These are phyloP conservation scores for Coemansia sp. DNA, from an alignment of 192 early-diverging fungal genomes.

Conservation along the genomic window DNA sequence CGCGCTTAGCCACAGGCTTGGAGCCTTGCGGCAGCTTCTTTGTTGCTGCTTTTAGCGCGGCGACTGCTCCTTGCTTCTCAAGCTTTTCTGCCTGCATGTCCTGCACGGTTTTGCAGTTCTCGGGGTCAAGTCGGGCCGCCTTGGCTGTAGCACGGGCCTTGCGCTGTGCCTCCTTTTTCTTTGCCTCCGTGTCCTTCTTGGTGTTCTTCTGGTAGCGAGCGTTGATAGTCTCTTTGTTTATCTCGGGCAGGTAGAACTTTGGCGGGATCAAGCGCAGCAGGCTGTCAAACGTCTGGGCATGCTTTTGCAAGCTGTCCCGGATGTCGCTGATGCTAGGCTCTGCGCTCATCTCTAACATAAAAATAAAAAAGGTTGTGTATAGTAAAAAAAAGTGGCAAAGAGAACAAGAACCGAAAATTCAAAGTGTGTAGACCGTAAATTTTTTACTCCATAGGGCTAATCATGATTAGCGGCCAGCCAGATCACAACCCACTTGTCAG, in stretches of 20 bases:
- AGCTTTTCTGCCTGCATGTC: constrained; percentile 65
- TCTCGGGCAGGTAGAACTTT: constrained; percentile 73
- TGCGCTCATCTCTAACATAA: not conserved
- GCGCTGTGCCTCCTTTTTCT: constrained; percentile 82
- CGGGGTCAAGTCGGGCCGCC: constrained; percentile 69
- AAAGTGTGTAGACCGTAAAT: not conserved
- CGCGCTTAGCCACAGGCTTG: not conserved
- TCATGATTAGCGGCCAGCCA: not conserved
- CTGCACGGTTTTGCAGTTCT: constrained; percentile 67
- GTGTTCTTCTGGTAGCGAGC: constrained; percentile 65
- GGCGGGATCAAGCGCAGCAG: constrained; percentile 81
- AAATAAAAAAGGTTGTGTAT: not conserved
- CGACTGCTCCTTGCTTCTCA: constrained; percentile 20
- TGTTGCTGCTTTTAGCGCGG: constrained; percentile 23
- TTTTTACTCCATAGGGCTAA: not conserved
- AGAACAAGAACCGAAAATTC: too few species aligned
- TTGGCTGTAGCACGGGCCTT: constrained; percentile 58
- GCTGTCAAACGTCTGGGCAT: constrained; percentile 68
- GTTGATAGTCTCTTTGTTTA: constrained; percentile 56
- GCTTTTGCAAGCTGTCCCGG: constrained; percentile 60
- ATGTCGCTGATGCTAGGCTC: constrained; percentile 29
- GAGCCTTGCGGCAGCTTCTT: constrained; percentile 9
- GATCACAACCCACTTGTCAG: not conserved
- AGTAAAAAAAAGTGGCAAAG: not conserved
- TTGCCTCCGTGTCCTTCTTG: constrained; percentile 84